phyloP scores from a whole-genome alignment of 2,329 filamentous ascomycete genomes.

The Fusarium setosum region DNA sequence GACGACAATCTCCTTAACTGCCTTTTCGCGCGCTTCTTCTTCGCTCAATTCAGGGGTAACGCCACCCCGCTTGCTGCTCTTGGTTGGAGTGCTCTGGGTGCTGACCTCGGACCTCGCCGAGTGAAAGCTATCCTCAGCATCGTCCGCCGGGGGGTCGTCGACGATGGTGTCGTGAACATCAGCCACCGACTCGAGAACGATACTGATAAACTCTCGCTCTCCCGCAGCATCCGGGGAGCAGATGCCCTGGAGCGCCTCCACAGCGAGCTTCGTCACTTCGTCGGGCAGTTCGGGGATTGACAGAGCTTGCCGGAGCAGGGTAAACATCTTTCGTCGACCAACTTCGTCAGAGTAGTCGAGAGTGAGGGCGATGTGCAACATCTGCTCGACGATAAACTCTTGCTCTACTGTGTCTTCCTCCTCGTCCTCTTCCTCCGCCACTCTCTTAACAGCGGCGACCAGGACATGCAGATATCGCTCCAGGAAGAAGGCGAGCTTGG shows the following conservation, averaged over 20 bases:
- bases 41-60: conserved; percentile 63
- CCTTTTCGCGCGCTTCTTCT: conserved; percentile 78
- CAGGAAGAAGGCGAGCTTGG: conserved; percentile 87
- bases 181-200: conserved; percentile 92
- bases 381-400: conserved; percentile 95
- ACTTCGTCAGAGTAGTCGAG: conserved; percentile 99
- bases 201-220: conserved; percentile 84
- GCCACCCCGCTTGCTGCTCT: conserved; percentile 55
- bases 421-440: conserved; percentile 69
- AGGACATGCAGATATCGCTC: conserved; percentile 81
- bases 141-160: conserved; percentile 70
- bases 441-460: conserved; percentile 70
- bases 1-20: conserved; percentile 90
- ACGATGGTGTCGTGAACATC: conserved; percentile 96
- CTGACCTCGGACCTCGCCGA: conserved; percentile 90
- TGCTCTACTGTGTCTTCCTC: conserved; percentile 89
- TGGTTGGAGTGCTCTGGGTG: conserved; percentile 68
- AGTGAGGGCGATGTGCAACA: conserved; percentile 90
- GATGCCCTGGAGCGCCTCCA: conserved; percentile 84
- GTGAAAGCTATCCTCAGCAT: conserved; percentile 82
- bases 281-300: conserved; percentile 90
- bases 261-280: conserved; percentile 87
- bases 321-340: conserved; percentile 95
- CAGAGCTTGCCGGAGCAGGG: conserved; percentile 85
- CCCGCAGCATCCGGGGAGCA: conserved; percentile 80